Conservation (phyloP, 371 early-diverging fungal species). For the Caulochytrium protostelioides region DNA sequence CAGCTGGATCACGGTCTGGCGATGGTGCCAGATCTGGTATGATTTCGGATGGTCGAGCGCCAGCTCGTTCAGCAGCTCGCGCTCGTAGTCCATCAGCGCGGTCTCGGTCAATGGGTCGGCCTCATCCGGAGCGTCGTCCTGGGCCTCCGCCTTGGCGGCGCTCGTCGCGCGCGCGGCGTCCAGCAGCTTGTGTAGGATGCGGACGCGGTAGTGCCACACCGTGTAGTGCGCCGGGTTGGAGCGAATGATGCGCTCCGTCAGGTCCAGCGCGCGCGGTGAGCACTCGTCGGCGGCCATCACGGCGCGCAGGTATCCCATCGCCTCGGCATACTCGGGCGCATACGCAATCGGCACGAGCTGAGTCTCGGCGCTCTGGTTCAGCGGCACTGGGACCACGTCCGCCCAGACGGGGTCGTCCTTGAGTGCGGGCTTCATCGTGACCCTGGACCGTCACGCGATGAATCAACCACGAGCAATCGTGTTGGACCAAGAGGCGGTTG, state of each 20-base stretch:
- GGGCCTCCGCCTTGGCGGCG: conserved; percentile 32
- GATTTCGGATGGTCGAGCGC: conserved; percentile 61
- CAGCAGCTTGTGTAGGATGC: too few species aligned
- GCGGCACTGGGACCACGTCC: too few species aligned
- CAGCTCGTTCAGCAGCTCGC: conserved; percentile 47
- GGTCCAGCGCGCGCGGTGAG: conserved; percentile 49
- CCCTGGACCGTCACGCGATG: too few species aligned
- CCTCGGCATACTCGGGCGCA: conserved; percentile 33
- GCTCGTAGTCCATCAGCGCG: conserved; percentile 46
- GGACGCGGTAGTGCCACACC: too few species aligned
- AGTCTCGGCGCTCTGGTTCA: too few species aligned
- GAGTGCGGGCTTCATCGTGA: too few species aligned
- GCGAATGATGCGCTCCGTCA: conserved; percentile 56
- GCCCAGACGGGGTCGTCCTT: too few species aligned
- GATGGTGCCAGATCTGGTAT: conserved; percentile 90
- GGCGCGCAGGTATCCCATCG: conserved; percentile 82
- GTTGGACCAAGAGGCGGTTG: too few species aligned
- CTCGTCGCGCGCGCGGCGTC: neutral
- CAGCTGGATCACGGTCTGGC: conserved; percentile 54
- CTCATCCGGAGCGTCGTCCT: conserved; percentile 48
- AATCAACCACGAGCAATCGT: too few species aligned
- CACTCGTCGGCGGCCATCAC: conserved; percentile 42
- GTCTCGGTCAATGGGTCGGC: too few species aligned
- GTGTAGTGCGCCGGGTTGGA: conserved; percentile 85
- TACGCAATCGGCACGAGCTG: neutral